Base-by-base conservation (phyloP, 208 protist species). In the Leishmania braziliensis region DNA sequence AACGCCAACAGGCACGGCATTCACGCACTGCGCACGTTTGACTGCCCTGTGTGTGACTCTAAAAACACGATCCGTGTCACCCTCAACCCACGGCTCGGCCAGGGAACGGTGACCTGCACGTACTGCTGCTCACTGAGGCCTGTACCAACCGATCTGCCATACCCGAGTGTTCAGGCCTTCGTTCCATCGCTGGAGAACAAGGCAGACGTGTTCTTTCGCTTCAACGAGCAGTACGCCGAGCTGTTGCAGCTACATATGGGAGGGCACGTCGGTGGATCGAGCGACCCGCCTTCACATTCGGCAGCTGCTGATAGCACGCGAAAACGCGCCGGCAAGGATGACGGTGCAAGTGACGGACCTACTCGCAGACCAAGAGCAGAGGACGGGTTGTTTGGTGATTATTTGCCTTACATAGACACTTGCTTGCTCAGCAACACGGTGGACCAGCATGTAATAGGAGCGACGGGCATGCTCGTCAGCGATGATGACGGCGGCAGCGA, bases 161-260 rank as follows among this genome's bases (percentile, higher is more conserved):
- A 96, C 78, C 95, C 95, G 0, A 95, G 86, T 71, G 58, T 78
- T 62, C 90, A 89, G 16, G 20, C 60, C 10, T 96, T 92, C 84
- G 82, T 92, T 4, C 93, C 89, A 23, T 86, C 84, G 33, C 84
- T 97, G n/a, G 88, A 96, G 84, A 96, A 96, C 82, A 91, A 90
- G 46, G 95, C 93, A 12, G 95, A 97, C 77, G 91, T 89, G 1
- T 97, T 97, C 71, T 96, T 97, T 62, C 79, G 87, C 56, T 97
- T 97, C 69, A 90, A 86, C 71, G 89, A 95, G 62, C 77, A 79
- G 70, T 96, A 96, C 72, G 79, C 79, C 20, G 75, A 75, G 50
- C 80, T 96, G 56, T 77, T 88, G 66, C 79, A 69, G 71, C 54
- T 74, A 56, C 74, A 81, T 36, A 10, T 46, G 70, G 48, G 14